phyloP scores from a whole-genome alignment of 2,329 filamentous ascomycete species.

The Fusarium burgessii region DNA sequence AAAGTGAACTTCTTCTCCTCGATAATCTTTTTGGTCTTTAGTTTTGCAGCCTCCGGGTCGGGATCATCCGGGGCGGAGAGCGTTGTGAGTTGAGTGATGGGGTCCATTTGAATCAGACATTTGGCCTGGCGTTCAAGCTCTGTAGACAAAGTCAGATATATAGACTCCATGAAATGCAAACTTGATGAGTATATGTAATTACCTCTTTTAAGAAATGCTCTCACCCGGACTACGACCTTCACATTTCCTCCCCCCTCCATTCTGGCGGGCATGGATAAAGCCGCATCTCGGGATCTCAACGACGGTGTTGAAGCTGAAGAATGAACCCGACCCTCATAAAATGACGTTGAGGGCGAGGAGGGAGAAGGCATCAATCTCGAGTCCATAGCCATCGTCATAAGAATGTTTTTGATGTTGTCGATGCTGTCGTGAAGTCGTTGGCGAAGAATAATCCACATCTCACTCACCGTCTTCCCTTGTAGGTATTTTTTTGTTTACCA shows the following conservation, averaged over 20 bases:
- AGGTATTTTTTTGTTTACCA: slow-evolving; percentile 52
- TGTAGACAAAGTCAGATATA: slow-evolving; percentile 53
- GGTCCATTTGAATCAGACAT: slow-evolving; percentile 94
- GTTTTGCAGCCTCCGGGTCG: slow-evolving; percentile 64
- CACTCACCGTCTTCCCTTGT: slow-evolving; percentile 11
- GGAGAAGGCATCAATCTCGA: slow-evolving; percentile 59
- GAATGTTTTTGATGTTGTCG: slow-evolving; percentile 54
- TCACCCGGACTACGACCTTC: slow-evolving; percentile 82
- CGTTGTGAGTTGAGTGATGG: slow-evolving; percentile 84
- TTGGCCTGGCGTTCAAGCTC: slow-evolving; percentile 83
- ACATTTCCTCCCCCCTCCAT: slow-evolving; percentile 80
- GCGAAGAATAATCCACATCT: slow-evolving; percentile 57
- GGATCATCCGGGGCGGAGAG: slow-evolving; percentile 76
- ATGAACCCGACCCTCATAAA: slow-evolving; percentile 55
- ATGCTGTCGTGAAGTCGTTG: slow-evolving; percentile 56
- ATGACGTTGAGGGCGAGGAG: slow-evolving; percentile 46
- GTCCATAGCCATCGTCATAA: slow-evolving; percentile 58
- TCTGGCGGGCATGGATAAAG: slow-evolving; percentile 66
- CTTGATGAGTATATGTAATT: slow-evolving; percentile 38
- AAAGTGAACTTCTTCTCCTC: slow-evolving; percentile 96
- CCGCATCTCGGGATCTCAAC: slow-evolving; percentile 77
- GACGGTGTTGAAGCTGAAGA: slow-evolving; percentile 85
- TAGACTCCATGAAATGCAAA: neutral
- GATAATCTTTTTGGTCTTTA: slow-evolving; percentile 77
- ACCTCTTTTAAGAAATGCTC: slow-evolving; percentile 85